Base-by-base conservation (phyloP, 1,284 basidiomycete genomes). In the Marasmius sp. region DNA sequence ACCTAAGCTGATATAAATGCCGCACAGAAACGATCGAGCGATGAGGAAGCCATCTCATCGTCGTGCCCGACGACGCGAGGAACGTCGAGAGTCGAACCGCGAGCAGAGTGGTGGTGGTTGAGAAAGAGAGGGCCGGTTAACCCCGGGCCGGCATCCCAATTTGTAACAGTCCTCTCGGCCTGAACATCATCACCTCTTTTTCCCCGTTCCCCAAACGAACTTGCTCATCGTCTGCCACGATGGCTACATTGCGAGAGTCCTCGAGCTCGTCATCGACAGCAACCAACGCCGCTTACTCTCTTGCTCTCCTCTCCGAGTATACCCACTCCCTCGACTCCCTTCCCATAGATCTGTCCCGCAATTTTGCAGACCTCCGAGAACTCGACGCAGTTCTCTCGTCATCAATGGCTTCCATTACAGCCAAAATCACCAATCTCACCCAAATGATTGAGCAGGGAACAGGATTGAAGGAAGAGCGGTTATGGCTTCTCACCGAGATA, bases 331-430 rank as follows among this genome's bases (percentile, higher is more conserved):
- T 99, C 74, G 96, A 98, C 77, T 87, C 95, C 33, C 86, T 99
- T 60, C 97, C 97, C 54, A 84, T 93, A 65, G 95, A 98, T 77
- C 88, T 98, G 73, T 98, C 97, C 11, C 88, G 95, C 73, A 91
- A 90, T 74, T 94, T 98, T 75, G 93, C 91, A 27, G 97, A 99
- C 81, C 86, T 99, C 56, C 93, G 95, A 68, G 97, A 99, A 79
- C 91, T 99, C 72, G 97, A 98, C 75, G 97, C 97, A 56, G 97
- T 99, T 50, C 85, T 99, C 55, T 95, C 93, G 59, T 88, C 92
- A 37, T 93, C 93, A 59, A 90, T 95, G 74, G 74, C 87, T 66
- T 82, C 85, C 69, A 90, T 97, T 70, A 94, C 90, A 63, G 69
- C 81, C 57, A 94, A 94, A 77, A 88, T 97, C 68, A 83, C 85